phyloP scores from a whole-genome alignment of 192 early-diverging fungal genomes.

The Mortierella antarctica region DNA sequence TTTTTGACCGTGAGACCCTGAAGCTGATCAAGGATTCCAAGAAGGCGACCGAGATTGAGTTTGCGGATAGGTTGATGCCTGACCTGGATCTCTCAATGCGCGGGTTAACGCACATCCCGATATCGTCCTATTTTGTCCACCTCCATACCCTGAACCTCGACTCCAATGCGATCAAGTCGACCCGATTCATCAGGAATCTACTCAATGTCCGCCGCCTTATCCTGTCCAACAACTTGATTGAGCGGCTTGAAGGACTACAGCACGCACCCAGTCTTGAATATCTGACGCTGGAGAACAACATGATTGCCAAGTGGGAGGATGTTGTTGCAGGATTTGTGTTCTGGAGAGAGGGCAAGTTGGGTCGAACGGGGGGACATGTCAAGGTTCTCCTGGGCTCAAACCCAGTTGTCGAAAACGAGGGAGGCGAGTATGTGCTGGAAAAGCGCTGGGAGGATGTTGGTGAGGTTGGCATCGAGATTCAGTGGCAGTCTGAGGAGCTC shows the following conservation, averaged over 20 bases:
- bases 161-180: slow-evolving; percentile 45
- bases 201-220: slow-evolving; percentile 33
- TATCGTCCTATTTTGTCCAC: slow-evolving; percentile 41
- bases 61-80: slow-evolving; percentile 6
- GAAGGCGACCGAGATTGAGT: slow-evolving; percentile 36
- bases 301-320: slow-evolving; percentile 51
- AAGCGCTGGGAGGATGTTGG: slow-evolving; percentile 51
- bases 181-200: slow-evolving; percentile 41
- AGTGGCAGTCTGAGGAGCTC: slow-evolving; percentile 34
- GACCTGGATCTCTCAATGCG: slow-evolving; percentile 45
- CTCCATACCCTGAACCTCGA: slow-evolving; percentile 41
- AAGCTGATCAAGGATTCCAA: slow-evolving; percentile 34
- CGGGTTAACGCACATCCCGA: slow-evolving; percentile 48
- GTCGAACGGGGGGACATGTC: slow-evolving; percentile 24
- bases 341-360: slow-evolving; percentile 47
- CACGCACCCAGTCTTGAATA: slow-evolving; percentile 42
- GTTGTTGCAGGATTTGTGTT: slow-evolving; percentile 49
- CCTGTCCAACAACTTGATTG: slow-evolving; percentile 46
- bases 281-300: slow-evolving; percentile 31
- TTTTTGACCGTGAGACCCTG: slow-evolving; percentile 50
- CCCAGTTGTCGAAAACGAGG: slow-evolving; percentile 45
- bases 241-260: slow-evolving; percentile 45
- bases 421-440: slow-evolving; percentile 48
- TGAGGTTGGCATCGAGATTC: slow-evolving; percentile 35
- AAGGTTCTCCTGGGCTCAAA: slow-evolving; percentile 37